Percentiles rank a stretch among this genome's conserved stretches.
These are phyloP conservation scores for Madurella fahalii DNA, from an alignment of 2,329 filamentous ascomycete species.

Conservation along the genomic window DNA sequence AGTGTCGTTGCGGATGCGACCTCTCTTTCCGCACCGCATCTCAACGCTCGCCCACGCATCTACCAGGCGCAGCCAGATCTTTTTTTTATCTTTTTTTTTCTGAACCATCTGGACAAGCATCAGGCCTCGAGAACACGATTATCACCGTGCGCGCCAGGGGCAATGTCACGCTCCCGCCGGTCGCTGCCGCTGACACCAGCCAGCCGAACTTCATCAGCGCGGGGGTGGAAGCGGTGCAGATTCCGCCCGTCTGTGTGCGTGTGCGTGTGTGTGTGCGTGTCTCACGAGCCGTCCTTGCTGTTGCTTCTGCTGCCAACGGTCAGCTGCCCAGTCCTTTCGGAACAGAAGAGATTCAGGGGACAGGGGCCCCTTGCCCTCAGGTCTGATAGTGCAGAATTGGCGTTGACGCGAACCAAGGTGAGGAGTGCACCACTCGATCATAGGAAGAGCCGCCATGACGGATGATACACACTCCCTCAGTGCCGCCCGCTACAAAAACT, in stretches of 20 bases:
- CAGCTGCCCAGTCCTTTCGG: neutral
- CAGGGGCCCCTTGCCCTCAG: neutral
- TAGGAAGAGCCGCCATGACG: no score
- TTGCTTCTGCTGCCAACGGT: neutral
- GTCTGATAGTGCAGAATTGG: conserved; percentile 4
- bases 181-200: neutral
- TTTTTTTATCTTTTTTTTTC: neutral
- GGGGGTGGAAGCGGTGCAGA: no score
- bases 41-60: conserved; percentile 17
- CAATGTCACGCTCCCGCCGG: conserved; percentile 7
- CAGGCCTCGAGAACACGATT: neutral
- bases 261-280: neutral
- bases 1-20: conserved; percentile 20
- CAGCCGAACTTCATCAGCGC: no score
- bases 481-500: no score
- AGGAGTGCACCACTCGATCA: no score
- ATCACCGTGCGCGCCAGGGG: neutral
- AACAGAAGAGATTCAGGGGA: neutral
- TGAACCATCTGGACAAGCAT: conserved; percentile 9
- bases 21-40: conserved; percentile 14
- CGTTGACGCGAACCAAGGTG: neutral
- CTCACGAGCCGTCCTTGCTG: neutral
- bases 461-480: no score
- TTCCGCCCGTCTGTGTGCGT: no score
- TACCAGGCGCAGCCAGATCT: conserved; percentile 2